Base-by-base conservation (phyloP, 441 rosid species). In the Pelargonium citronellum region DNA sequence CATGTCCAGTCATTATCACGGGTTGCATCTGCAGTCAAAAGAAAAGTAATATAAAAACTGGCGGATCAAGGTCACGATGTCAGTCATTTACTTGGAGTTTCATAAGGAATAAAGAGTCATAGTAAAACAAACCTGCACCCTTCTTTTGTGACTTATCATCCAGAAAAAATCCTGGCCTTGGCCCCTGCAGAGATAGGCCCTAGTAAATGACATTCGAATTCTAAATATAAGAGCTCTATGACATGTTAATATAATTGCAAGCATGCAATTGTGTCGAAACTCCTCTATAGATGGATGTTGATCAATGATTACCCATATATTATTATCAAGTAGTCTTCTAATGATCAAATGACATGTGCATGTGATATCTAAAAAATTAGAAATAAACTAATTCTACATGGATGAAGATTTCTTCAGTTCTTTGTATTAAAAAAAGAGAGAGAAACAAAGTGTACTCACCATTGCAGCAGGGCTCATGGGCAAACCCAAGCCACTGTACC, bases 1-100 rank as follows among this genome's bases (percentile, higher is more conserved):
- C 99, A 95, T 19, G 90, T 80, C 99, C 99, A 95, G 79, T 92
- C 97, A 81, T 89, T 89, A 79, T 95, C 99, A 27, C 95, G 91
- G 8, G 95, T 68, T 43, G 89, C 79, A 83, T 92, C 98, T 95
- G 69, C 64, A 64, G 58, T 37, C 65, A 75, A 63, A 66, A 47
- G 34, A 39, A 46, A 71, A 51, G 51, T 58, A 61, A 69, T 13
- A 24, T 27, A 3, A 69, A 41, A 66, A 43, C 74, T 51, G 41
- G 63, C 39, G 55, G 37, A 60, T 0, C 49, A 16, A 67, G 34
- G 5, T 20, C 63, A 58, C 22, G 30, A 17, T 57, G 19, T 15
- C 61, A 55, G 22, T 57, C 24, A 1, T 53, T 53, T 11, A 17
- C 19, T 57, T 17, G 12, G 20, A 57, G 30, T 60, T 60, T 22